A percentile compares a stretch with the other conserved stretches of the same genome.
These are phyloP conservation scores for Xylaria acuta DNA, from an alignment of 495 filamentous ascomycete species.

Conservation along the genomic window DNA sequence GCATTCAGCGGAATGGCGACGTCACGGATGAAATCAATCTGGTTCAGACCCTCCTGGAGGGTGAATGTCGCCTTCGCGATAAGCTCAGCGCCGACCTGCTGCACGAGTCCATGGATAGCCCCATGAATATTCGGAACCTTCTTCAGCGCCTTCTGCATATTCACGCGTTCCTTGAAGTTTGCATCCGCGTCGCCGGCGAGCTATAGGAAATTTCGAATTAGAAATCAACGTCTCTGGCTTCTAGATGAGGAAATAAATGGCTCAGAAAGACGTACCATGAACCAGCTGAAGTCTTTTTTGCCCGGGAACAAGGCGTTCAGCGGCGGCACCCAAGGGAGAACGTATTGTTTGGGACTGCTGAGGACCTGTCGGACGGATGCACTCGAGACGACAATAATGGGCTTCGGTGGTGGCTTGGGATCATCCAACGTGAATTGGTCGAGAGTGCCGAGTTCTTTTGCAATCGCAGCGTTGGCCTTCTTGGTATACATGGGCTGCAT, in stretches of 20 bases:
- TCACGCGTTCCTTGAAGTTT: slow-evolving; percentile 52
- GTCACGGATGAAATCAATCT: slow-evolving; percentile 76
- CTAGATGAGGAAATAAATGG: neutral
- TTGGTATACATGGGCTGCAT: slow-evolving; percentile 70
- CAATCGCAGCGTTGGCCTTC: slow-evolving; percentile 66
- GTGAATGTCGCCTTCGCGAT: slow-evolving; percentile 65
- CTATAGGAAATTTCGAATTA: slow-evolving; percentile 22
- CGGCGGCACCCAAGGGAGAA: slow-evolving; percentile 31
- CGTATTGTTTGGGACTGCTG: slow-evolving; percentile 49
- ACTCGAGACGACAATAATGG: slow-evolving; percentile 62
- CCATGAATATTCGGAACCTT: slow-evolving; percentile 58
- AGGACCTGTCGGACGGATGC: slow-evolving; percentile 59
- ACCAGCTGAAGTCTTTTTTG: slow-evolving; percentile 55
- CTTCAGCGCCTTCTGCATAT: slow-evolving; percentile 62
- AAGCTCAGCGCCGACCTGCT: slow-evolving; percentile 64
- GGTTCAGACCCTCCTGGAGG: slow-evolving; percentile 59
- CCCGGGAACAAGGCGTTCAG: slow-evolving; percentile 34
- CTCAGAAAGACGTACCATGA: slow-evolving; percentile 45
- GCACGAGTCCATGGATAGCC: slow-evolving; percentile 63
- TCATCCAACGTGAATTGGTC: slow-evolving; percentile 64
- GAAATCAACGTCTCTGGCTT: neutral
- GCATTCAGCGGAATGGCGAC: slow-evolving; percentile 59
- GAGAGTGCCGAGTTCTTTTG: slow-evolving; percentile 67
- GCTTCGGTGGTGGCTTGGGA: slow-evolving; percentile 29
- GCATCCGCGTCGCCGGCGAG: slow-evolving; percentile 56